These are phyloP conservation scores for Xylaria sp. DNA, from an alignment of 2,329 filamentous ascomycete species.

Conservation along the genomic window DNA sequence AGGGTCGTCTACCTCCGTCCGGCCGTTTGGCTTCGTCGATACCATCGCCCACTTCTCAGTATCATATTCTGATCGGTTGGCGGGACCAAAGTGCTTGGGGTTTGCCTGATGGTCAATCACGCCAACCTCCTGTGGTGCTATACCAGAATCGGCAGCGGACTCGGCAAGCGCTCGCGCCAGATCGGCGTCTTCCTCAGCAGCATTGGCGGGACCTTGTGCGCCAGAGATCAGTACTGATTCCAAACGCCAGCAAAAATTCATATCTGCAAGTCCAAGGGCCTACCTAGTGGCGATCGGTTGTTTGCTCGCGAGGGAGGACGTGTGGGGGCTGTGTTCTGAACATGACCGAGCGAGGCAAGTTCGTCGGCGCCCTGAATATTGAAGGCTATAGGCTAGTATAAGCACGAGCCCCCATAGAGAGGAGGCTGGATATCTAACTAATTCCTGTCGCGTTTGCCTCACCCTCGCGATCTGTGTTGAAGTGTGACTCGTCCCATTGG, in stretches of 20 bases:
- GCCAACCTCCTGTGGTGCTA: constrained; percentile 63
- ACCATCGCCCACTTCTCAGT: constrained; percentile 69
- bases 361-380: constrained; percentile 65
- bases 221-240: constrained; percentile 43
- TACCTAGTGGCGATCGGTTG: constrained; percentile 66
- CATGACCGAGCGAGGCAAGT: constrained; percentile 52
- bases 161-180: constrained; percentile 66
- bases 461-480: constrained; percentile 64
- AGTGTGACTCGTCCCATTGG: constrained; percentile 66
- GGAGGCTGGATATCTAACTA: constrained; percentile 51
- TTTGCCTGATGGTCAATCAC: constrained; percentile 55
- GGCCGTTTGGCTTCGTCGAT: constrained; percentile 48
- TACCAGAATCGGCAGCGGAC: constrained; percentile 64
- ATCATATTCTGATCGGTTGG: constrained; percentile 66
- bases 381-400: constrained; percentile 56
- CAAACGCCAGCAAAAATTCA: constrained; percentile 39
- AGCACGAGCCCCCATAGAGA: constrained; percentile 1
- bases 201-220: constrained; percentile 53
- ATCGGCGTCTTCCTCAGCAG: constrained; percentile 63
- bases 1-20: constrained; percentile 51
- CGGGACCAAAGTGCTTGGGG: constrained; percentile 67
- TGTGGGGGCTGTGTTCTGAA: constrained; percentile 61
- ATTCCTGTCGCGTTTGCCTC: constrained; percentile 55
- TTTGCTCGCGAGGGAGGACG: constrained; percentile 71
- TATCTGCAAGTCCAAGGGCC: constrained; percentile 62